Evolutionary conservation across 2,329 filamentous ascomycete species (phyloP), one percentile per base, ranked within the genome.

Genomic region (Setomelanomma holmii): DNA sequence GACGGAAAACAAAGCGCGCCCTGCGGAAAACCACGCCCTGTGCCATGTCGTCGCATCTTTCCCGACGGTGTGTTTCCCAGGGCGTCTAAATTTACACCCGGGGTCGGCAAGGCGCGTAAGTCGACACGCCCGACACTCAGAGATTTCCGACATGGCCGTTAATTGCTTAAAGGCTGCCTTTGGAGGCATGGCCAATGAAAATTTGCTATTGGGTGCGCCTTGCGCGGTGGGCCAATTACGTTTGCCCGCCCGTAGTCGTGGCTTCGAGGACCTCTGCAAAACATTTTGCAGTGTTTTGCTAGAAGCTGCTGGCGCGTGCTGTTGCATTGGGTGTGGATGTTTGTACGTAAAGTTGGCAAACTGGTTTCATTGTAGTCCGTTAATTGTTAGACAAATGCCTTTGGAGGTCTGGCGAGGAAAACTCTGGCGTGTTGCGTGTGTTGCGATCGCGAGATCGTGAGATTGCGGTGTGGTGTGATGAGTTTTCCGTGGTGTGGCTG

Each of bases 331-430:
- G 40, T 52, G 60, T 58, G 60, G 57, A 62, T 62, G 60, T 44
- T 62, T 60, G 60, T 62, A 62, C 60, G 60, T 62, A 62, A 62
- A 55, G 40, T 34, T 23, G 19, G 34, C 16, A 38, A 35, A 36
- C 14, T 21, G 33, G 24, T 48, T 51, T 47, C 30, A 20, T 47
- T 14, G 24, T 44, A 49, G 56, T 51, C 57, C 54, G 40, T 60
- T 58, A 62, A 62, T 30, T 62, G 60, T 50, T 60, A 53, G 55
- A 56, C 21, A 43, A 49, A 49, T 56, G 50, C 56, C 56, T 46
- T 60, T 62, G 60, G 57, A 55, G 60, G 60, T 50, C 49, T 62
- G 51, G 54, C 23, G 48, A 44, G 35, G 44, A 41, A 53, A 56
- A 53, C 38, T 52, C 21, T 40, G 27, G 24, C 20, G 14, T 42